Conservation (phyloP, 108 stramenopile species). For the Cyclotella kingstonii region DNA sequence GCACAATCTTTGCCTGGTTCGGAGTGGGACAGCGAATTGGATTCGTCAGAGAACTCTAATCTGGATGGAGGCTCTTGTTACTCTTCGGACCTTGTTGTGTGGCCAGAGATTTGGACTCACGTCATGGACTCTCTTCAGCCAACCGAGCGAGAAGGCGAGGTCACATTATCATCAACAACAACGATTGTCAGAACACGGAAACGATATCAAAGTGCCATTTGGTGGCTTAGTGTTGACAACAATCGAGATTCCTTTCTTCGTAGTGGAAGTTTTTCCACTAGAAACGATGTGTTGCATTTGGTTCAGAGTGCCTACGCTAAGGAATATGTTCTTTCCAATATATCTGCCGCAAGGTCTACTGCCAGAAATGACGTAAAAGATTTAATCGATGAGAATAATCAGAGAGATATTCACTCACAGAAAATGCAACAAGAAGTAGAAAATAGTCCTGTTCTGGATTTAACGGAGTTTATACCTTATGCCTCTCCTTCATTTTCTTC, state of each 20-base stretch:
- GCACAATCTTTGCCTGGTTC: constrained; percentile 9
- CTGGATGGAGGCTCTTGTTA: constrained; percentile 4
- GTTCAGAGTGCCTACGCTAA: constrained; percentile 54
- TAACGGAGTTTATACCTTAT: constrained; percentile 52
- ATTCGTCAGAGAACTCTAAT: no score
- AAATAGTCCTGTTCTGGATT: constrained; percentile 20
- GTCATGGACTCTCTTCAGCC: constrained; percentile 38
- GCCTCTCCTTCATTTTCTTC: constrained; percentile 1
- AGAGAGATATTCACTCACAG: no score
- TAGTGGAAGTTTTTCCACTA: constrained; percentile 11
- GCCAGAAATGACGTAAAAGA: no score
- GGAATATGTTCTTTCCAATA: constrained; percentile 28
- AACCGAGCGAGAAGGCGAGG: not conserved
- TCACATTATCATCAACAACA: not conserved
- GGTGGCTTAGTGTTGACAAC: constrained; percentile 61
- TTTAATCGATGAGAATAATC: not conserved
- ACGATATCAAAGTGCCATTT: constrained; percentile 44
- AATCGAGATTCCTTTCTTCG: constrained; percentile 36
- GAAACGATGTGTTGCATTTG: constrained; percentile 52
- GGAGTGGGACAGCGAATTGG: not conserved
- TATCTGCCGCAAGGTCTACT: no score
- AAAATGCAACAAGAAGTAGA: no score
- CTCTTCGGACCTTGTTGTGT: constrained; percentile 39
- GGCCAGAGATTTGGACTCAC: constrained; percentile 62
- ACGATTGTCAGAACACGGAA: not conserved